phyloP scores from a whole-genome alignment of 2,329 filamentous ascomycete genomes.

The Alternaria incomplexa region DNA sequence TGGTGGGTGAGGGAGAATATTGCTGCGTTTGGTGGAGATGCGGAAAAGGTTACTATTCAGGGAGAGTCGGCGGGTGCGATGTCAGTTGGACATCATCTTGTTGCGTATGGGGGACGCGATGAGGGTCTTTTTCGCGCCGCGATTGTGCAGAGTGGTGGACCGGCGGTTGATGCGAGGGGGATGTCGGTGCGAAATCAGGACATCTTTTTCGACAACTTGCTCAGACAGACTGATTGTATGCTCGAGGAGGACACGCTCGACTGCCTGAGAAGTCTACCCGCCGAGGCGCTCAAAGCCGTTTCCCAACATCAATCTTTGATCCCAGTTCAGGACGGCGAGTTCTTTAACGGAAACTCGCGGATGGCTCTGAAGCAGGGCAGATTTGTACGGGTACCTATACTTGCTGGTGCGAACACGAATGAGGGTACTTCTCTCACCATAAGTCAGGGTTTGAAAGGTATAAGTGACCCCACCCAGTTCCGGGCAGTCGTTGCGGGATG shows the following conservation, averaged over 20 bases:
- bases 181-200: slow-evolving; percentile 14
- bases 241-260: neutral
- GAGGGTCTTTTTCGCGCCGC: slow-evolving; percentile 11
- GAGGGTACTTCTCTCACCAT: slow-evolving; percentile 53
- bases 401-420: slow-evolving; percentile 67
- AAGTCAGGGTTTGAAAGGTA: neutral
- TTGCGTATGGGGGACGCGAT: slow-evolving; percentile 39
- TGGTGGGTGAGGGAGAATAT: slow-evolving; percentile 60
- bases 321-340: neutral
- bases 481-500: neutral
- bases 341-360: slow-evolving; percentile 27
- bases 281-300: neutral
- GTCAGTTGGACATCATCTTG: slow-evolving; percentile 50
- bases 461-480: neutral
- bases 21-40: slow-evolving; percentile 59
- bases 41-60: slow-evolving; percentile 59
- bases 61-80: slow-evolving; percentile 64
- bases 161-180: neutral
- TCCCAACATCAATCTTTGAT: neutral
- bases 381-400: slow-evolving; percentile 65
- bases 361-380: slow-evolving; percentile 47
- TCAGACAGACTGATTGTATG: slow-evolving; percentile 7
- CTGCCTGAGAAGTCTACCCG: neutral
- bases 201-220: neutral
- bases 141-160: neutral